Evolutionary conservation across 371 early-diverging fungal species (phyloP).

Genomic region (Lichtheimia ramosa): DNA sequence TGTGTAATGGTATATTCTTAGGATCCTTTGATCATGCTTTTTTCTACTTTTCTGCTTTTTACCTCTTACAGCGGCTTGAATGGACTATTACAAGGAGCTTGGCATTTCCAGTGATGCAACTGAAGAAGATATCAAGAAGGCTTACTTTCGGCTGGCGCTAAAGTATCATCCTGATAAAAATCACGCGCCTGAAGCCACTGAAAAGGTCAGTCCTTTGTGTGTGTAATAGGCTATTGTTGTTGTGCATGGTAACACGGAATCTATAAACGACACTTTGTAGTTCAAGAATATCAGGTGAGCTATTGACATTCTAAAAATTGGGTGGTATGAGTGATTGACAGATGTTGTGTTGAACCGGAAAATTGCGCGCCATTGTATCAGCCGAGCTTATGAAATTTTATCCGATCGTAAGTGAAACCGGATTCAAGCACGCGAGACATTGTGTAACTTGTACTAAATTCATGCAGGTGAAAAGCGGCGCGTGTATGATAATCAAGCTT

Average conservation of each 20-base stretch:
- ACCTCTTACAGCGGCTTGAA: neutral
- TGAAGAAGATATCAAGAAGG: conserved; percentile 43
- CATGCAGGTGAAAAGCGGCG: conserved; percentile 38
- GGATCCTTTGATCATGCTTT: no score
- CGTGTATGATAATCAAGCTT: conserved; percentile 28
- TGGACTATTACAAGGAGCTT: conserved; percentile 31
- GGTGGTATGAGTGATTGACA: neutral
- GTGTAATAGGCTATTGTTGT: neutral
- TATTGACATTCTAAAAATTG: neutral
- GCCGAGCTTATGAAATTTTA: conserved; percentile 13
- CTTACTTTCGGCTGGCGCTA: conserved; percentile 44
- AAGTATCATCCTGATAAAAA: conserved; percentile 63
- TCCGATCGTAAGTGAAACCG: conserved; percentile 9
- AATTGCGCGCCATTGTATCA: neutral
- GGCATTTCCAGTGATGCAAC: conserved; percentile 25
- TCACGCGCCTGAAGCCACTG: conserved; percentile 38
- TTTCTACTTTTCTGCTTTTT: no score
- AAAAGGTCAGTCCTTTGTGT: conserved; percentile 25
- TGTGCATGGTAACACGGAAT: no score
- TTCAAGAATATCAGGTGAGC: conserved; percentile 46
- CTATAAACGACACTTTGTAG: conserved; percentile 9
- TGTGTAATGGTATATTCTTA: no score
- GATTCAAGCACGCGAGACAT: neutral
- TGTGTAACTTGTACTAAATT: neutral
- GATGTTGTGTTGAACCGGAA: neutral